A percentile compares a stretch with the other conserved stretches of the same genome.
Conservation (phyloP, 305 asterid species). For the Withania somnifera region DNA sequence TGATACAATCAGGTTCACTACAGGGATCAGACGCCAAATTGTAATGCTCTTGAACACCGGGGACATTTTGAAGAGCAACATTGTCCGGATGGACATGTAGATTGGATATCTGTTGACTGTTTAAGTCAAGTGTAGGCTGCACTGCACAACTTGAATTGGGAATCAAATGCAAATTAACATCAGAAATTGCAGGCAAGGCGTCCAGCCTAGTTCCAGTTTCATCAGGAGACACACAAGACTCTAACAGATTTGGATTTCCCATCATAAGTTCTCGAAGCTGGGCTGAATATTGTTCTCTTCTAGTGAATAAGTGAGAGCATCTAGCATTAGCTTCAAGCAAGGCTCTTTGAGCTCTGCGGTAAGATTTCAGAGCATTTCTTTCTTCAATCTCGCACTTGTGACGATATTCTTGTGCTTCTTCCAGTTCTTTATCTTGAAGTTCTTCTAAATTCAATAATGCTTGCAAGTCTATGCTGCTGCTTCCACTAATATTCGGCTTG, state of each 20-base stretch:
- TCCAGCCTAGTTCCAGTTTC: constrained; percentile 16
- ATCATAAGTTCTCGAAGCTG: constrained; percentile 37
- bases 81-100: constrained; percentile 9
- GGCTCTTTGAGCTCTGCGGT: constrained; percentile 40
- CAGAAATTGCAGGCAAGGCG: constrained; percentile 8
- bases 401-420: constrained; percentile 40
- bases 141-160: constrained; percentile 19
- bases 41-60: constrained; percentile 8
- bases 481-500: constrained; percentile 11
- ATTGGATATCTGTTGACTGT: constrained; percentile 9
- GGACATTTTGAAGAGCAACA: constrained; percentile 11
- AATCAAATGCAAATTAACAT: constrained; percentile 12
- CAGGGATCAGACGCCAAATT: constrained; percentile 16
- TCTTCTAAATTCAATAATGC: constrained; percentile 34
- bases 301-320: constrained; percentile 32
- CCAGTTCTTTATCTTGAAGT: constrained; percentile 37
- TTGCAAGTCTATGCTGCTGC: constrained; percentile 13
- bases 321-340: constrained; percentile 38
- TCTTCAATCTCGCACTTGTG: constrained; percentile 39
- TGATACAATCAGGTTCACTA: constrained; percentile 23
- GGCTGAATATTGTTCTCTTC: constrained; percentile 35
- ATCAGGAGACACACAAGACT: constrained; percentile 10
- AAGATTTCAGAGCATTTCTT: constrained; percentile 32
- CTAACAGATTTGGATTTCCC: constrained; percentile 33
- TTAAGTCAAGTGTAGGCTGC: constrained; percentile 14